A percentile compares a stretch with the other conserved stretches of the same genome.
Conservation (phyloP, 148 eudicot genomes). For the Rhododendron williamsianum region DNA sequence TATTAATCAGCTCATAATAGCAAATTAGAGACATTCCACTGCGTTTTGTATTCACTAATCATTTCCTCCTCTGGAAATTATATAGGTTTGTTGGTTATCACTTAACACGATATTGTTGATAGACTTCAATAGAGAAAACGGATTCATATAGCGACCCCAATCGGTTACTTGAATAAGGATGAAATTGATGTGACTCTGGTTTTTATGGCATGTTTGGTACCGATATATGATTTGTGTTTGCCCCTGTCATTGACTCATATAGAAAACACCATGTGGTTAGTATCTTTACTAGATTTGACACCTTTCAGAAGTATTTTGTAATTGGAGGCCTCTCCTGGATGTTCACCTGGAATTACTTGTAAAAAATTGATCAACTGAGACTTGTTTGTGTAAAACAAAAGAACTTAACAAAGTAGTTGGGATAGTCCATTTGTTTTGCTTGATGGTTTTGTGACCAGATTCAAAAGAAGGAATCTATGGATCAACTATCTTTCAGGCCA, state of each 20-base stretch:
- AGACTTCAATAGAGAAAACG: neutral
- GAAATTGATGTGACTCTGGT: neutral
- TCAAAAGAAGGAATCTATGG: neutral
- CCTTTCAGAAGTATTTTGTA: neutral
- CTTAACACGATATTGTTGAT: neutral
- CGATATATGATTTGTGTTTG: neutral
- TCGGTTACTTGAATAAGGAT: neutral
- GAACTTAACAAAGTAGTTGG: neutral
- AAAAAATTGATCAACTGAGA: neutral
- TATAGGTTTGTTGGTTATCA: neutral
- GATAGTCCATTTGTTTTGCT: neutral
- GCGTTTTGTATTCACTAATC: neutral
- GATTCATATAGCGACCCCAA: neutral
- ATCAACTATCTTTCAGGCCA: neutral
- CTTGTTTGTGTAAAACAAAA: neutral
- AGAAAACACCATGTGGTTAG: neutral
- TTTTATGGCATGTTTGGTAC: neutral
- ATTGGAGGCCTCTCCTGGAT: neutral
- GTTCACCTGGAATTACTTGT: neutral
- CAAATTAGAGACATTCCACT: too few relatives aligned
- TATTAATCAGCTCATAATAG: too few relatives aligned
- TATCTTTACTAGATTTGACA: neutral
- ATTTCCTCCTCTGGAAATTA: neutral
- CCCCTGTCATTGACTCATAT: neutral
- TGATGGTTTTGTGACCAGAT: neutral